Evolutionary conservation across 2,329 filamentous ascomycete species (phyloP), one percentile per base, ranked within the genome.

Genomic region (Pezicula radicicola): DNA sequence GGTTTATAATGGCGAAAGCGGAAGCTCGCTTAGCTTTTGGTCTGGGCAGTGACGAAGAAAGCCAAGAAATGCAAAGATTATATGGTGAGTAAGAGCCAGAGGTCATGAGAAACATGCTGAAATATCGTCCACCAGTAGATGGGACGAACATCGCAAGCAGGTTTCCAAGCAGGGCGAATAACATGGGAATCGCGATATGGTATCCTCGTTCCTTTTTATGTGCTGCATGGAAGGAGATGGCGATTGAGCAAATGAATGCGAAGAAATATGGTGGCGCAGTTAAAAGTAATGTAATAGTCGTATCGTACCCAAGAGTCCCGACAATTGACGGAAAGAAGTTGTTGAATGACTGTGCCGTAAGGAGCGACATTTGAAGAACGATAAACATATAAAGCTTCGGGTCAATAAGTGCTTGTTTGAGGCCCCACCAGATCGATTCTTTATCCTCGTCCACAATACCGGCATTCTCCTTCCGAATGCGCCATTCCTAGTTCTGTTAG

Each of bases 401-500:
- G 39, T 72, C 70, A 4, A 62, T 53, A 1, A 72, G 53, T 16
- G 67, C 69, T 37, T 42, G 47, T 21, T 49, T 65, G 50, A 49
- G 60, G 46, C 61, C 58, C 28, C 55, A 45, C 19, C 55, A 50
- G 62, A 52, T 16, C 55, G 55, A 30, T 61, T 62, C 50, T 59
- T 39, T 39, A 16, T 47, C 45, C 36, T 47, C 28, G 18, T 47
- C 45, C 10, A 39, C 45, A 15, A 36, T 36, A 12, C 45, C 45
- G 8, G 46, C 36, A 40, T 48, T 68, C 3, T 65, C 50, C 21
- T 49, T 48, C 6, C 45, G 25, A 36, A 52, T 47, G 18, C 50
- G 41, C 10, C 16, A 44, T 49, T 42, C 10, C 2, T 72, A 75
- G 79, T 27, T 75, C 77, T 77, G 48, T 79, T 9, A 78, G 0